Evolutionary conservation across 2,329 filamentous ascomycete species (phyloP).

Genomic region (Aspergillus luchuensis): DNA sequence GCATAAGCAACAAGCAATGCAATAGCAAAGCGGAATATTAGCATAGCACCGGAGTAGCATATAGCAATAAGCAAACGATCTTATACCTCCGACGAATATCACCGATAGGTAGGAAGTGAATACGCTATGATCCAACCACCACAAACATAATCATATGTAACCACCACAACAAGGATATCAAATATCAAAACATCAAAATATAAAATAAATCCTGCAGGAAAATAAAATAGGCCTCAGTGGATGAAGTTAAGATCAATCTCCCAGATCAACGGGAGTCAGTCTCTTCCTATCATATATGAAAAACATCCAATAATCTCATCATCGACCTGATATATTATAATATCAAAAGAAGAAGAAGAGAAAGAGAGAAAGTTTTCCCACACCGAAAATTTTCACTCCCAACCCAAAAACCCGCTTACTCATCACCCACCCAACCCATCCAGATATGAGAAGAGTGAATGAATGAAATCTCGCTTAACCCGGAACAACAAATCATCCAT

Average conservation of each 20-base stretch:
- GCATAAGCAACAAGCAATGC: neutral
- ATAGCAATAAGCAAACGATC: neutral
- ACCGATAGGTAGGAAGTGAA: neutral
- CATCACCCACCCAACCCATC: neutral
- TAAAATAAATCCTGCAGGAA: neutral
- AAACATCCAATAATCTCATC: slow-evolving; percentile 46
- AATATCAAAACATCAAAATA: slow-evolving; percentile 12
- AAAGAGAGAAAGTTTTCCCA: too few species aligned
- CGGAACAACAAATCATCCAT: slow-evolving; percentile 16
- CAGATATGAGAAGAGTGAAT: too few species aligned
- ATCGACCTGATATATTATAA: slow-evolving; percentile 34
- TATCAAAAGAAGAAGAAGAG: slow-evolving; percentile 18
- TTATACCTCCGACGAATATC: neutral
- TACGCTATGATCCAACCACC: neutral
- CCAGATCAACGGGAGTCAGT: slow-evolving; percentile 42
- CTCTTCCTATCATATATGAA: slow-evolving; percentile 51
- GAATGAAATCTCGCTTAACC: neutral
- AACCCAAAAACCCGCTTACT: slow-evolving; percentile 7
- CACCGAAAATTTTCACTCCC: neutral
- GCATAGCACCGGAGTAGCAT: neutral
- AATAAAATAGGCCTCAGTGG: slow-evolving; percentile 41
- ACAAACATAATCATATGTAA: neutral
- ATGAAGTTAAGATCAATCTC: slow-evolving; percentile 46
- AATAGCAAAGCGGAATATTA: neutral
- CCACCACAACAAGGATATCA: neutral